These are phyloP conservation scores for Candida stauntonica DNA, from an alignment of 805 yeast species.

Conservation along the genomic window DNA sequence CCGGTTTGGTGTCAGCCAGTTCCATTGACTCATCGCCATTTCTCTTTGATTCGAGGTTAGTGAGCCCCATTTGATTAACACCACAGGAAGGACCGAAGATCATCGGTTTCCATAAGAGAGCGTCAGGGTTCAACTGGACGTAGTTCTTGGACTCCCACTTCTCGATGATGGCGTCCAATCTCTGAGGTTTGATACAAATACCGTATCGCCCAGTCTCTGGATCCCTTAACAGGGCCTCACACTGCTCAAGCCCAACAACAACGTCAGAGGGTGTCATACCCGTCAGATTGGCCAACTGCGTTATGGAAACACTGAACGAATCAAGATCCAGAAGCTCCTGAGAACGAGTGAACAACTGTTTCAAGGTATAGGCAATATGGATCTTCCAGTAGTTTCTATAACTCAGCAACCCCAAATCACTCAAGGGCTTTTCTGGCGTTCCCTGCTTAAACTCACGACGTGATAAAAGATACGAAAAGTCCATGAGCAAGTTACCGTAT, in stretches of 20 bases:
- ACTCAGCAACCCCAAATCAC: conserved; percentile 79
- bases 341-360: conserved; percentile 9
- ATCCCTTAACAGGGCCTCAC: conserved; percentile 54
- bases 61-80: conserved; percentile 45
- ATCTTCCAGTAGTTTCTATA: conserved; percentile 86
- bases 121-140: conserved; percentile 44
- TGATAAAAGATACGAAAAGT: conserved; percentile 79
- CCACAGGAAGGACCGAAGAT: conserved; percentile 87
- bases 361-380: conserved; percentile 45
- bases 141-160: conserved; percentile 55
- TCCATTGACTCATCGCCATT: conserved; percentile 4
- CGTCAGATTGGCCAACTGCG: conserved; percentile 59
- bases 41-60: conserved; percentile 27
- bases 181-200: conserved; percentile 44
- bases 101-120: conserved; percentile 75
- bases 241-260: conserved; percentile 76
- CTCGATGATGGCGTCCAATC: conserved; percentile 38
- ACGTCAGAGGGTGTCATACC: conserved; percentile 90
- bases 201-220: conserved; percentile 44
- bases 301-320: conserved; percentile 42
- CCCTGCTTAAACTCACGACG: conserved; percentile 75
- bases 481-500: conserved; percentile 83
- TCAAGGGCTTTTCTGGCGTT: conserved; percentile 92
- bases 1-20: conserved; percentile 18
- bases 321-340: conserved; percentile 7